phyloP scores from a whole-genome alignment of 345 rosid species.

The Pelargonium nanum region DNA sequence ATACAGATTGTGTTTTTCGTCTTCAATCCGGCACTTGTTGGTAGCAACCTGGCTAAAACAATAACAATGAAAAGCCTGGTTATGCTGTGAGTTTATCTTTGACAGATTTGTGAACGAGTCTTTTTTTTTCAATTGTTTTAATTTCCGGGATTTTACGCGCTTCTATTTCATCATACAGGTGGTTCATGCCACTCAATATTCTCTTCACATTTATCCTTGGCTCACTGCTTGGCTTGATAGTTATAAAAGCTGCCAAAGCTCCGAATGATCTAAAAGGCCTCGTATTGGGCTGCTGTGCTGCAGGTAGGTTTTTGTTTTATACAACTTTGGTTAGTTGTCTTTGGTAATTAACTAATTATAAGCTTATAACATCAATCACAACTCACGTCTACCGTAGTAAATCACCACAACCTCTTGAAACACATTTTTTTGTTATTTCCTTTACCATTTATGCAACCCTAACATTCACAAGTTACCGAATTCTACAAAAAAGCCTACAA shows the following conservation, averaged over 20 bases:
- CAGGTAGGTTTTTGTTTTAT: not conserved
- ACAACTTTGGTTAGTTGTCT: not conserved
- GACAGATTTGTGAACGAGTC: too few species aligned
- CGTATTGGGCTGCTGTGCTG: conserved; percentile 12
- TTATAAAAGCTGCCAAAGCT: conserved; percentile 5
- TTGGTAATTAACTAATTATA: not conserved
- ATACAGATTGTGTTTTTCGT: conserved; percentile 6
- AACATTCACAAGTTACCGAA: too few species aligned
- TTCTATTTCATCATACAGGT: conserved; percentile 1
- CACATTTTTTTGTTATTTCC: too few species aligned
- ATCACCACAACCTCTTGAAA: too few species aligned
- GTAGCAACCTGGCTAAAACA: conserved; percentile 9
- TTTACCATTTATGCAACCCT: too few species aligned
- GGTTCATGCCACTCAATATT: conserved; percentile 12
- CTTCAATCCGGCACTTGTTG: conserved; percentile 7
- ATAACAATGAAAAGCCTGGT: conserved; percentile 8
- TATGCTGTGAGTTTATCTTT: not conserved
- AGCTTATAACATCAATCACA: too few species aligned
- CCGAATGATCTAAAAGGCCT: conserved; percentile 7
- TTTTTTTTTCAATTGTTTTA: not conserved
- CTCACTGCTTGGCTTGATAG: conserved; percentile 9
- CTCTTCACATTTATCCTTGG: conserved; percentile 4
- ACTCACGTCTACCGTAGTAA: too few species aligned
- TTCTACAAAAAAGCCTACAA: too few species aligned
- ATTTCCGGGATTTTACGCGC: not conserved